phyloP scores from a whole-genome alignment of 2,329 filamentous ascomycete species.

The Colletotrichum sp. region DNA sequence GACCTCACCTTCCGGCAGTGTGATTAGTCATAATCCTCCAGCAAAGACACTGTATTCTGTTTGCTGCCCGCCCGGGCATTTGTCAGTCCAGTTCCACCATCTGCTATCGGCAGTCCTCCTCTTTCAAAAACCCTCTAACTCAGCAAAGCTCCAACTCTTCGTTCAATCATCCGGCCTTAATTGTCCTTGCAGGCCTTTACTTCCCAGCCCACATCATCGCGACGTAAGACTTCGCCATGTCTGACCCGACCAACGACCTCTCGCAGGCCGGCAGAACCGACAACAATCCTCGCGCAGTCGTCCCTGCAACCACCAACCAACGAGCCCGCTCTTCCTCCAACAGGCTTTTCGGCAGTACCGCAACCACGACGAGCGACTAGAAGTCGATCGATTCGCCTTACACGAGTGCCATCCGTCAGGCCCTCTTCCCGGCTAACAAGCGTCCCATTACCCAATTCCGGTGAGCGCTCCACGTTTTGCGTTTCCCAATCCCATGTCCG shows the following conservation, averaged over 20 bases:
- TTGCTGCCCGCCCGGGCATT: neutral
- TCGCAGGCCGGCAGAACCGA: neutral
- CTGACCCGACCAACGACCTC: neutral
- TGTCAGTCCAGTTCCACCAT: neutral
- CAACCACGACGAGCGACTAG: neutral
- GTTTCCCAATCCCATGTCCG: neutral
- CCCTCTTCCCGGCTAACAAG: neutral
- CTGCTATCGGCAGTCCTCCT: neutral
- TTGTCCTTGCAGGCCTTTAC: neutral
- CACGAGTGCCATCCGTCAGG: neutral
- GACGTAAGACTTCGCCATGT: neutral
- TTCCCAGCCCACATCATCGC: neutral
- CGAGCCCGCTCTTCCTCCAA: neutral
- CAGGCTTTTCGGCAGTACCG: neutral
- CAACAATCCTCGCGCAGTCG: neutral
- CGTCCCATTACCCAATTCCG: neutral
- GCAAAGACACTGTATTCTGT: neutral
- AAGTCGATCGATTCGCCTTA: neutral
- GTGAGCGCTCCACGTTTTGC: neutral
- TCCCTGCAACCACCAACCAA: neutral
- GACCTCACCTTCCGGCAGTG: neutral
- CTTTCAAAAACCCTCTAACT: neutral
- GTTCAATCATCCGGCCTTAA: neutral
- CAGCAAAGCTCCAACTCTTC: neutral
- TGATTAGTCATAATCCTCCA: neutral